Evolutionary conservation across 2,329 filamentous ascomycete genomes (phyloP), one percentile per base, ranked within the genome.

Genomic region (Xylariaceae sp.): DNA sequence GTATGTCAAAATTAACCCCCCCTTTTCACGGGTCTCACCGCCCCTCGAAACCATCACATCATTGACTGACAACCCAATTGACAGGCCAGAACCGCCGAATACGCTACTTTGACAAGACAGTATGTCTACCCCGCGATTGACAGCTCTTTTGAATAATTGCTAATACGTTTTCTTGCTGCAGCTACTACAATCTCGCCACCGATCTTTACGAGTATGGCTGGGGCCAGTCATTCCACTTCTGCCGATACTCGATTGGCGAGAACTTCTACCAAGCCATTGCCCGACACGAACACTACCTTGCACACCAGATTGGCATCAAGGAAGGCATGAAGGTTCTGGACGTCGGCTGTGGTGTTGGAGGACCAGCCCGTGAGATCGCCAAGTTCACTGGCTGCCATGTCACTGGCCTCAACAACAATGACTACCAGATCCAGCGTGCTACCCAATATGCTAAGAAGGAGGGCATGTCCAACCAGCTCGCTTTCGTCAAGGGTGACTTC

Each of bases 361-460:
- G 94, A 43, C 94, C 94, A 18, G 94, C 93, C 6, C 84, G 92
- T 56, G 92, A 97, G 77, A 97, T 99, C 65, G 90, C 89, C 75
- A 95, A 95, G 75, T 99, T 99, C 76, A 88, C 90, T 11, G 93
- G 89, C 56, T 88, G 84, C 63, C 90, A 97, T 64, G 82, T 97
- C 58, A 87, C 90, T 19, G 94, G 94, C 41, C 76, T 97, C 70
- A 99, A 97, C 84, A 97, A 97, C 84, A 97, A 97, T 74, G 90
- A 97, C 76, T 99, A 99, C 79, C 94, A 97, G 77, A 96, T 97
- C 61, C 84, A 97, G 70, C 89, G 94, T 60, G 93, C 92, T n/a
- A 91, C 85, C 13, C 78, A 81, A 49, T 96, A 97, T 69, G 90
- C 92, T 2, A 74, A 81, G 56, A 90, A 90, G 73, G 90, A 96